These are phyloP conservation scores for Calonectria multiphialidica DNA, from an alignment of 2,329 filamentous ascomycete species.

Conservation along the genomic window DNA sequence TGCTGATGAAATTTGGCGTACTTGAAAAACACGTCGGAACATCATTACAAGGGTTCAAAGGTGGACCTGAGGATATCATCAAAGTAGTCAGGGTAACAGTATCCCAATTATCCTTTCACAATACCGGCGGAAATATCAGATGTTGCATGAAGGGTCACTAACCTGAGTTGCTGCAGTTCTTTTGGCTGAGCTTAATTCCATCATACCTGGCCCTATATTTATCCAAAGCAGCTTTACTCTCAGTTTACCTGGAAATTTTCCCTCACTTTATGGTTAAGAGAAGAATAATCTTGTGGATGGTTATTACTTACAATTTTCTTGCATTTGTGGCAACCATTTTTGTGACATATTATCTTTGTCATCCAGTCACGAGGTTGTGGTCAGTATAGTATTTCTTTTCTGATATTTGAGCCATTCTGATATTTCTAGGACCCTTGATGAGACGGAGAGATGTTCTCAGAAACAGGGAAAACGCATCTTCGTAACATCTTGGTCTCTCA, in stretches of 20 bases:
- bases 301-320: background rate
- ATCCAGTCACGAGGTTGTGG: background rate
- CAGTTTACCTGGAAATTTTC: slow-evolving; percentile 3
- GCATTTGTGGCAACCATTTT: background rate
- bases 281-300: background rate
- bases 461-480: background rate
- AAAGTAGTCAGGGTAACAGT: background rate
- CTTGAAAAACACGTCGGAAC: background rate
- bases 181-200: background rate
- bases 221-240: slow-evolving; percentile 1
- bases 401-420: background rate
- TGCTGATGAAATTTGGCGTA: background rate
- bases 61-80: background rate
- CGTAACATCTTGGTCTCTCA: background rate
- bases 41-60: background rate
- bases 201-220: background rate
- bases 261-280: slow-evolving; percentile 1
- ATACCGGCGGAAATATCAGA: too few species aligned
- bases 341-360: background rate
- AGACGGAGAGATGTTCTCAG: background rate
- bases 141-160: too few species aligned
- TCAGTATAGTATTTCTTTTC: background rate
- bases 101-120: background rate
- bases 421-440: background rate
- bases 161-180: background rate